Evolutionary conservation across 139 green algal genomes (phyloP).

Genomic region (Medakamo hakoo): DNA sequence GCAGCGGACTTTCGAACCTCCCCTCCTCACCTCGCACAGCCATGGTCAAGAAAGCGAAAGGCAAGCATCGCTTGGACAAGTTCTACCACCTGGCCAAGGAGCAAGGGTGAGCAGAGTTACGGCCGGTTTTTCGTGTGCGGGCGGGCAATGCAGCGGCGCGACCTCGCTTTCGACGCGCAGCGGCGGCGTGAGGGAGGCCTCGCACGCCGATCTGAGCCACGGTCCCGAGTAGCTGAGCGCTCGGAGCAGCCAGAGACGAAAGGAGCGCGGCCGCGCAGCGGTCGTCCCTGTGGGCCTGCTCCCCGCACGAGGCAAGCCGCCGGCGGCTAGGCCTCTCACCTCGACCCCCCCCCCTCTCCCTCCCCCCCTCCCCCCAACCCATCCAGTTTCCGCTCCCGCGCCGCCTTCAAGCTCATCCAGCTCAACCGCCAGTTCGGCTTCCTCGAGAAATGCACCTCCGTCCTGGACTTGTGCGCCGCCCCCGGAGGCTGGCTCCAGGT

Average conservation of each 20-base stretch:
- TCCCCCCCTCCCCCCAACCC: background rate
- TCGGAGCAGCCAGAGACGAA: too few relatives aligned
- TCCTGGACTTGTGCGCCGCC: slow-evolving; percentile 95
- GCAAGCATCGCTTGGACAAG: slow-evolving; percentile 91
- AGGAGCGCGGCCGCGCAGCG: too few relatives aligned
- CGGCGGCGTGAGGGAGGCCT: too few relatives aligned
- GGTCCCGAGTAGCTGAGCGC: too few relatives aligned
- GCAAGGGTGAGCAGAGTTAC: slow-evolving; percentile 37
- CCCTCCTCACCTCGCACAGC: background rate
- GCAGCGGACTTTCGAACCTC: background rate
- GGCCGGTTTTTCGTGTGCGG: too few relatives aligned
- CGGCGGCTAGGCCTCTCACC: too few relatives aligned
- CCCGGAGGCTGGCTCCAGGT: slow-evolving; percentile 86
- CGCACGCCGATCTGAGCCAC: too few relatives aligned
- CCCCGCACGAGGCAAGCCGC: too few relatives aligned
- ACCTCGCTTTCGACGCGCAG: too few relatives aligned
- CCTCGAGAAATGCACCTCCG: slow-evolving; percentile 44
- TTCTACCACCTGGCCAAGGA: slow-evolving; percentile 98
- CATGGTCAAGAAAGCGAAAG: slow-evolving; percentile 39
- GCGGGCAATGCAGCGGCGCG: too few relatives aligned
- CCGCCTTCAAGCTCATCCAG: slow-evolving; percentile 99
- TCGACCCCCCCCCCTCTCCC: background rate
- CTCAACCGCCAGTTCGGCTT: slow-evolving; percentile 96
- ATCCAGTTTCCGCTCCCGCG: slow-evolving; percentile 82
- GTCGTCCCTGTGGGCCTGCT: too few relatives aligned